Conservation (phyloP, 108 stramenopile genomes). For the Mayamaea pseudoterrestris region DNA sequence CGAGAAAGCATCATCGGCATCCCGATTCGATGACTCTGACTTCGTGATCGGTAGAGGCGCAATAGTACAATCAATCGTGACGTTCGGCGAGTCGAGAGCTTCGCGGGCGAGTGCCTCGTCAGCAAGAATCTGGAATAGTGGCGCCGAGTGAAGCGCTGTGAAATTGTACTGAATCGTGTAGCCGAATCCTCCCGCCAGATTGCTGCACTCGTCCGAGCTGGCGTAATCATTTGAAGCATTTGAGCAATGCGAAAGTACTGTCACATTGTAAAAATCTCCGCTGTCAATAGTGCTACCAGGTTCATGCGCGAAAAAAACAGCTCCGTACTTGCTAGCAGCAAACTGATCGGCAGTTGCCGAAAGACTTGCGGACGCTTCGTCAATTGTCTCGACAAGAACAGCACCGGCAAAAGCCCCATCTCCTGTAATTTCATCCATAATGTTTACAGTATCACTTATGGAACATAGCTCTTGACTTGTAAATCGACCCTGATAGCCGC, state of each 20-base stretch:
- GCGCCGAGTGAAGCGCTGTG: constrained; percentile 39
- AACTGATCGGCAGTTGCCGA: constrained; percentile 13
- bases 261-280: constrained; percentile 11
- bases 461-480: constrained; percentile 14
- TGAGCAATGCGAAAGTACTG: constrained; percentile 8
- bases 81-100: constrained; percentile 21
- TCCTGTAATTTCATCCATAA: constrained; percentile 24
- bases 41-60: constrained; percentile 58
- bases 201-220: constrained; percentile 18
- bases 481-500: constrained; percentile 26
- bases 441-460: constrained; percentile 14
- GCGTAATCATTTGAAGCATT: constrained; percentile 9
- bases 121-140: constrained; percentile 55
- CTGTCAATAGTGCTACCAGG: constrained; percentile 10
- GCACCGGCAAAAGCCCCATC: constrained; percentile 13
- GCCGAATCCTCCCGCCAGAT: constrained; percentile 45
- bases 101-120: constrained; percentile 52
- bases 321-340: constrained; percentile 44
- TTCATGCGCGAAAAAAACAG: constrained; percentile 46
- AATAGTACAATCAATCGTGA: constrained; percentile 31
- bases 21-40: constrained; percentile 26
- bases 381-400: constrained; percentile 1
- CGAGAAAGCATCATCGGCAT: constrained; percentile 39
- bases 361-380: constrained; percentile 16
- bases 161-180: constrained; percentile 59